phyloP scores from a whole-genome alignment of 306 rosid genomes.

The Cicer judaicum region DNA sequence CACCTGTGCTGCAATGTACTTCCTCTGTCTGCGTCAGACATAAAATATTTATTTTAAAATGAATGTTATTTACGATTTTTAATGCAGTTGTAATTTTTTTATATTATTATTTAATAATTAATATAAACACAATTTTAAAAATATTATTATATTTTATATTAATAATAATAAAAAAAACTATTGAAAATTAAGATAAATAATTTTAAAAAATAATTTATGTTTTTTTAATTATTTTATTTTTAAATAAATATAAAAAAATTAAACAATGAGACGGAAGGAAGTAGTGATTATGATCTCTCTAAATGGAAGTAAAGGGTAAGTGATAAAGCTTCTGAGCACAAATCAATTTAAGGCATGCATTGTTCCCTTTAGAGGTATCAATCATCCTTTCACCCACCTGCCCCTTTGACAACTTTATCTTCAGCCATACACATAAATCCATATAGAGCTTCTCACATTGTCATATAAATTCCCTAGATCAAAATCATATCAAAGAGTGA shows the following conservation, averaged over 20 bases:
- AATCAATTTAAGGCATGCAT: slow-evolving; percentile 51
- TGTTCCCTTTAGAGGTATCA: slow-evolving; percentile 64
- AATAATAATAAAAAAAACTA: no score
- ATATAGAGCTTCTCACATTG: slow-evolving; percentile 3
- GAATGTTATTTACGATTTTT: no score
- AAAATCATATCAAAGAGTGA: slow-evolving; percentile 31
- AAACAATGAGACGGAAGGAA: background rate
- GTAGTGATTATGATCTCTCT: slow-evolving; percentile 38
- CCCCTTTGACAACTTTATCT: slow-evolving; percentile 44
- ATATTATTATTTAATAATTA: no score
- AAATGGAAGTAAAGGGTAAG: slow-evolving; percentile 40
- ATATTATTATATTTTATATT: no score
- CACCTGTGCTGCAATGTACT: slow-evolving; percentile 31
- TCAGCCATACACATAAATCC: slow-evolving; percentile 45
- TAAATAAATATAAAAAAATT: no score
- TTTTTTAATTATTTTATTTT: no score
- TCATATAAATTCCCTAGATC: slow-evolving; percentile 26
- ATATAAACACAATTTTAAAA: no score
- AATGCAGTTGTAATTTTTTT: no score
- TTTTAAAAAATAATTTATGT: no score
- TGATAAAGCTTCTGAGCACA: slow-evolving; percentile 34
- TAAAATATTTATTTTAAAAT: no score
- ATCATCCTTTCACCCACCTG: slow-evolving; percentile 52
- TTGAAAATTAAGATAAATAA: no score
- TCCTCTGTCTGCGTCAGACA: no score